Evolutionary conservation across 345 rosid genomes (phyloP).

Genomic region (Syzygium aromaticum): DNA sequence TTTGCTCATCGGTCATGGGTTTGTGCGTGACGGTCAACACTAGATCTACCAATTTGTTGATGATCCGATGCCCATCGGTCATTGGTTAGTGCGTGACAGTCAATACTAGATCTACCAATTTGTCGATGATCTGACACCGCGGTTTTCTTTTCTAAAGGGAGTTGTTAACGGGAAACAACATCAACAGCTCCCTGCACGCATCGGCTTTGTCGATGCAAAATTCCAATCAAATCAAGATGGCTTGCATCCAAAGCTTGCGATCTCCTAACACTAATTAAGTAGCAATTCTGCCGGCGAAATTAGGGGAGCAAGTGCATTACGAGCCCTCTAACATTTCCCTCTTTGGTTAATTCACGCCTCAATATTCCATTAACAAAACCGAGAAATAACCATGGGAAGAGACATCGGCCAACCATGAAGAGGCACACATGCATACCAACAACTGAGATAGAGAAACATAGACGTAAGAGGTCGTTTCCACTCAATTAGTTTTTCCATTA

Average conservation of each 20-base stretch:
- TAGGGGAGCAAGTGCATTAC: not conserved
- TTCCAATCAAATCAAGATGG: not conserved
- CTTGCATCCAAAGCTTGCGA: not conserved
- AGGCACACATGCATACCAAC: not conserved
- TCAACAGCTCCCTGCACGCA: not conserved
- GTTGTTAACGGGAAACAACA: not conserved
- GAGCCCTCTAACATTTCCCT: not conserved
- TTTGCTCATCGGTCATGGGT: not conserved
- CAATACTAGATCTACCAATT: not conserved
- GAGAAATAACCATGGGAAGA: not conserved
- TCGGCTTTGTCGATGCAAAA: not conserved
- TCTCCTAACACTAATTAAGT: not conserved
- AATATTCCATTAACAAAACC: not conserved
- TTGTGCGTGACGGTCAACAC: not conserved
- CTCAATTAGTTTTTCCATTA: not conserved
- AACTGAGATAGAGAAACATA: not conserved
- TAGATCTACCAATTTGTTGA: not conserved
- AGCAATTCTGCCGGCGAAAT: not conserved
- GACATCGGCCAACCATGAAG: not conserved
- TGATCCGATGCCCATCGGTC: not conserved
- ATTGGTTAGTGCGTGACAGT: not conserved
- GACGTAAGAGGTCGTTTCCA: not conserved
- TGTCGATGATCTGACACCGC: not conserved
- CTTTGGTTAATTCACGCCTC: not conserved
- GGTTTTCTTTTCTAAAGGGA: not conserved